These are phyloP conservation scores for Coemansia sp. DNA, from an alignment of 192 early-diverging fungal genomes.

Conservation along the genomic window DNA sequence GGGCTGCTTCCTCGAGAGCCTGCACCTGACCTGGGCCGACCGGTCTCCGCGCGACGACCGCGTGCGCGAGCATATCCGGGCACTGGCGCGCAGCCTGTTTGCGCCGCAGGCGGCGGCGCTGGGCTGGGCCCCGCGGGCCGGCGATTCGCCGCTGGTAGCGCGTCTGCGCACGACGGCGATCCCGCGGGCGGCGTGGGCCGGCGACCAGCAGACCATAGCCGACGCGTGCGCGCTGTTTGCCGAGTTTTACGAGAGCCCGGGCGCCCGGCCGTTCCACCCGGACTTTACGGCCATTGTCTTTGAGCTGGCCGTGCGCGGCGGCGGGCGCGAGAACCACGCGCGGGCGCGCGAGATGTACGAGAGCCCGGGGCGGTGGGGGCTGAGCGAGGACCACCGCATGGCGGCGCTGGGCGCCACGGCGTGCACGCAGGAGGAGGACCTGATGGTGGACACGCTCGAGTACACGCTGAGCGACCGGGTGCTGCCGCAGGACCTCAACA, in stretches of 20 bases:
- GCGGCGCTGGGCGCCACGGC: constrained; percentile 55
- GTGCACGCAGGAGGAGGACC: constrained; percentile 32
- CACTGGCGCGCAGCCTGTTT: constrained; percentile 55
- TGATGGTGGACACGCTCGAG: constrained; percentile 31
- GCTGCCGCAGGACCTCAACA: constrained; percentile 43
- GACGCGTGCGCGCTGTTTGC: constrained; percentile 55
- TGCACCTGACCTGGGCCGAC: constrained; percentile 63
- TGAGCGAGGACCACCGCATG: constrained; percentile 54
- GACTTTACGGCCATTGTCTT: constrained; percentile 53
- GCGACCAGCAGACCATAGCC: constrained; percentile 50
- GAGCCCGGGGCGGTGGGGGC: constrained; percentile 34
- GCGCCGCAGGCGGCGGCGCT: constrained; percentile 53
- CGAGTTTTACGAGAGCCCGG: constrained; percentile 53
- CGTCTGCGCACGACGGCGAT: constrained; percentile 62
- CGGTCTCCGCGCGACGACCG: constrained; percentile 58
- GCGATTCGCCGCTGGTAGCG: constrained; percentile 54
- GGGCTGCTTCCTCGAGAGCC: constrained; percentile 49
- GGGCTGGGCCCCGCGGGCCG: constrained; percentile 53
- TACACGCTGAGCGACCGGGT: constrained; percentile 33
- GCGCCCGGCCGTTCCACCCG: constrained; percentile 50
- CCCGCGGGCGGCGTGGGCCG: constrained; percentile 53
- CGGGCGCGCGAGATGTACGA: constrained; percentile 43
- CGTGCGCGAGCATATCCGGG: constrained; percentile 57
- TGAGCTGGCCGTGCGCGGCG: constrained; percentile 53
- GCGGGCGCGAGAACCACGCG: constrained; percentile 36